A percentile compares a stretch with the other conserved stretches of the same genome.
These are phyloP conservation scores for Ophiostoma perfectum DNA, from an alignment of 2,329 filamentous ascomycete genomes.

Conservation along the genomic window DNA sequence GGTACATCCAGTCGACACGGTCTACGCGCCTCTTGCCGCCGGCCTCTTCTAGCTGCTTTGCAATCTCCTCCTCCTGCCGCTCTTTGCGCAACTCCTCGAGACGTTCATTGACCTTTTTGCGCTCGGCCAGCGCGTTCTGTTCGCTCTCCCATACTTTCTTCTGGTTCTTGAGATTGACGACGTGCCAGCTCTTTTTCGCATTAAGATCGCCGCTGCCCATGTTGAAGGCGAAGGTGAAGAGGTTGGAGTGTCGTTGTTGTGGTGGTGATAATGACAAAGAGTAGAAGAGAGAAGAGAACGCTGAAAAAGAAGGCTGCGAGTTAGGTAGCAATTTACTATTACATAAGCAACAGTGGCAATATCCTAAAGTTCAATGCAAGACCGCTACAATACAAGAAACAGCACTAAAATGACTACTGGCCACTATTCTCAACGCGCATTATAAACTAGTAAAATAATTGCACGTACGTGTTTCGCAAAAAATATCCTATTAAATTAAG, in stretches of 20 bases:
- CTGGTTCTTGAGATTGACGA: slow-evolving; percentile 84
- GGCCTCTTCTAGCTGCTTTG: slow-evolving; percentile 80
- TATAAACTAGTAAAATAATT: no score
- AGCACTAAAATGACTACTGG: no score
- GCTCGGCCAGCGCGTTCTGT: slow-evolving; percentile 85
- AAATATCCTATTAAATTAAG: no score
- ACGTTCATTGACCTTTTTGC: slow-evolving; percentile 87
- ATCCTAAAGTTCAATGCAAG: no score
- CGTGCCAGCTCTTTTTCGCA: slow-evolving; percentile 93
- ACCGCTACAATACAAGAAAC: no score
- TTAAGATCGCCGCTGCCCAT: slow-evolving; percentile 93
- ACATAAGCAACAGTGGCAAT: neutral
- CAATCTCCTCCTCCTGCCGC: slow-evolving; percentile 83
- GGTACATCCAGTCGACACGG: slow-evolving; percentile 98
- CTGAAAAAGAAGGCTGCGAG: neutral
- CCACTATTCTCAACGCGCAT: no score
- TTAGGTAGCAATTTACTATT: neutral
- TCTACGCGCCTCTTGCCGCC: slow-evolving; percentile 75
- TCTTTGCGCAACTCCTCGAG: slow-evolving; percentile 93
- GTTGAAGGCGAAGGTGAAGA: neutral
- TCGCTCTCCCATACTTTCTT: slow-evolving; percentile 86
- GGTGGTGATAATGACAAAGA: neutral
- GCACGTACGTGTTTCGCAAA: no score
- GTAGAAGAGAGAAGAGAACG: neutral
- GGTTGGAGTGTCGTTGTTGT: neutral